Base-by-base conservation (phyloP, 225 moss, liverwort and hornwort species). In the Physcomitrium patens region DNA sequence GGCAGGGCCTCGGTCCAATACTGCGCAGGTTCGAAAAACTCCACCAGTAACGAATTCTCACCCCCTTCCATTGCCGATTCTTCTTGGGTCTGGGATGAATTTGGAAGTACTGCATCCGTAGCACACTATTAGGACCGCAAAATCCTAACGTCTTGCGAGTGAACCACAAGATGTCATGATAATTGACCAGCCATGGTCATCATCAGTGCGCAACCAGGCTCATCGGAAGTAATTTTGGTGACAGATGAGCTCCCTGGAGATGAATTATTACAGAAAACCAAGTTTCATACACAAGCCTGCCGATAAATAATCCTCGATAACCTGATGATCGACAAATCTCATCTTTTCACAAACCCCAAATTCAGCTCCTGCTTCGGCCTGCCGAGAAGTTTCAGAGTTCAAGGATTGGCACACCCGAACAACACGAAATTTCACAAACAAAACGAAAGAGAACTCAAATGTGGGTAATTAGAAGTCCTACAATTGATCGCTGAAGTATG, bases 1-100 rank as follows among this genome's bases (percentile, higher is more conserved):
- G 96, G 96, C 71, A 91, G 85, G 5, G 96, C 94, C 77, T 94
- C 92, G 41, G 82, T 91, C 94, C 94, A 97, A 76, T 68, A 74
- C 67, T 68, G 54, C 7, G 96, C 96, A 48, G 96, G 94, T 74
- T 92, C 88, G 76, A 82, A 94, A 41, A 91, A 83, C 73, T 92
- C 91, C 80, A 97, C 80, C 76, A 85, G 69, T 9, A 89, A 74
- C 77, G 80, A 81, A 49, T 76, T 83, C 64, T 80, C 88, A 37
- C 52, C 18, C 31, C 69, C 82, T 68, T 75, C 88, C 84, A 85
- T 83, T 59, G 57, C 80, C 62, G 71, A 26, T 47, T 63, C 66
- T 69, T 51, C 61, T 74, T 54, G 66, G 49, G 42, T 62, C 31
- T 43, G 53, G 46, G 66, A 60, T 27, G 31, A 64, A 55, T 49